phyloP scores from a whole-genome alignment of 2,329 filamentous ascomycete genomes.

The Beauveria australis region DNA sequence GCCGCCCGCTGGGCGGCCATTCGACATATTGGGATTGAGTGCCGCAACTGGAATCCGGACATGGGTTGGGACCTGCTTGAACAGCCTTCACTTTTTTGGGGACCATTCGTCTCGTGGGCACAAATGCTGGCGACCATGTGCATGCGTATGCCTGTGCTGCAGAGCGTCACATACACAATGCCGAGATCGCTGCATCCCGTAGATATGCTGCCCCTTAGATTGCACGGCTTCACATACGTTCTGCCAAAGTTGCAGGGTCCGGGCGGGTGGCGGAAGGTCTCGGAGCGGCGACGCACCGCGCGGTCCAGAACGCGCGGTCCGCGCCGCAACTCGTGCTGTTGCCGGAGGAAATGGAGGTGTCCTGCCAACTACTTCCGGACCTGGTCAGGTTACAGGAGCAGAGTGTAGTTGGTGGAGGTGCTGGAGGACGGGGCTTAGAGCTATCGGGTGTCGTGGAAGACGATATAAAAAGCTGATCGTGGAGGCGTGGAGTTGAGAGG shows the following conservation, averaged over 20 bases:
- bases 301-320: not conserved
- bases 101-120: too few species aligned
- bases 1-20: too few species aligned
- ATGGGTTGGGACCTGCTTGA: too few species aligned
- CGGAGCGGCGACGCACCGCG: too few species aligned
- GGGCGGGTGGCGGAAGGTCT: not conserved
- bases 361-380: not conserved
- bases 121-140: too few species aligned
- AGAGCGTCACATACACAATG: not conserved
- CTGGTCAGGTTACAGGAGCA: too few species aligned
- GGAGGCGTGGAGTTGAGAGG: not conserved
- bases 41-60: too few species aligned
- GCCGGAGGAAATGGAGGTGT: not conserved
- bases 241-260: not conserved
- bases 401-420: not conserved
- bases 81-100: rapidly evolving
- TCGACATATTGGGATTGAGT: too few species aligned
- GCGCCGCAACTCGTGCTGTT: not conserved
- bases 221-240: not conserved
- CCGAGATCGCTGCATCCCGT: too few species aligned
- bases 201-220: too few species aligned
- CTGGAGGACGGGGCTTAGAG: not conserved
- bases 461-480: not conserved
- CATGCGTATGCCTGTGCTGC: too few species aligned
- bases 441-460: not conserved